Percentiles rank a stretch among this genome's conserved stretches.
These are phyloP conservation scores for Maudiozyma pseudohumilis DNA, from an alignment of 805 yeast species.

Conservation along the genomic window DNA sequence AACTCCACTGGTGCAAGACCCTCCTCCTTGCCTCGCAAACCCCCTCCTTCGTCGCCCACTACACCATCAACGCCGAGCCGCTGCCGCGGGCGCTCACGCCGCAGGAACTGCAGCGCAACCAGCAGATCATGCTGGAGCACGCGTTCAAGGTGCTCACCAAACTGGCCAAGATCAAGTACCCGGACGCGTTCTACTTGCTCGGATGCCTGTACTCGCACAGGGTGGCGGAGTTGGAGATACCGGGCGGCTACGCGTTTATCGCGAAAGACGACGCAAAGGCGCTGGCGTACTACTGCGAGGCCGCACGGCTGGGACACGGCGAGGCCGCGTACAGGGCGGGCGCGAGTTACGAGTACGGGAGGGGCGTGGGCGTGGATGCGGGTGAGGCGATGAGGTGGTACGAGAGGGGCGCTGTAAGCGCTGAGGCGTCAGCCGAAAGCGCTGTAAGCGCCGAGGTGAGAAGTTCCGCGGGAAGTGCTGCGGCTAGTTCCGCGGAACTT, in stretches of 20 bases:
- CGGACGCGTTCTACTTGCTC: slow-evolving; percentile 47
- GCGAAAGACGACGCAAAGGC: slow-evolving; percentile 52
- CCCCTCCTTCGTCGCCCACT: slow-evolving; percentile 33
- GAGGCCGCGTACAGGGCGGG: slow-evolving; percentile 62
- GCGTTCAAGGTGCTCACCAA: slow-evolving; percentile 52
- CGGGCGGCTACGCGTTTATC: slow-evolving; percentile 18
- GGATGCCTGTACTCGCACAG: slow-evolving; percentile 52
- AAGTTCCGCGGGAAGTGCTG: too few relatives aligned
- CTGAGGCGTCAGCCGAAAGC: too few relatives aligned
- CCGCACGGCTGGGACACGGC: slow-evolving; percentile 48
- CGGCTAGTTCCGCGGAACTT: too few relatives aligned
- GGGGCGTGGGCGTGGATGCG: slow-evolving; percentile 32
- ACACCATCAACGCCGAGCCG: slow-evolving; percentile 40
- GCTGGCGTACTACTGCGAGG: slow-evolving; percentile 46
- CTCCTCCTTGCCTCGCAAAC: slow-evolving; percentile 40
- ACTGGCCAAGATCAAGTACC: slow-evolving; percentile 38
- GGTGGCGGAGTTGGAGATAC: slow-evolving; percentile 23
- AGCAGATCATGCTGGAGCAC: slow-evolving; percentile 45
- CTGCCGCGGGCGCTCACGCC: slow-evolving; percentile 31
- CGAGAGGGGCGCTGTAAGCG: too few relatives aligned
- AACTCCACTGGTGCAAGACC: slow-evolving; percentile 53
- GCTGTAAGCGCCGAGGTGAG: too few relatives aligned
- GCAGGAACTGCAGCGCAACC: slow-evolving; percentile 40
- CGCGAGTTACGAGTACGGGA: slow-evolving; percentile 47
- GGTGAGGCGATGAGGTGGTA: too few relatives aligned